Conservation (phyloP, 352 stramenopile species). For the Globisporangium orthogonon region DNA sequence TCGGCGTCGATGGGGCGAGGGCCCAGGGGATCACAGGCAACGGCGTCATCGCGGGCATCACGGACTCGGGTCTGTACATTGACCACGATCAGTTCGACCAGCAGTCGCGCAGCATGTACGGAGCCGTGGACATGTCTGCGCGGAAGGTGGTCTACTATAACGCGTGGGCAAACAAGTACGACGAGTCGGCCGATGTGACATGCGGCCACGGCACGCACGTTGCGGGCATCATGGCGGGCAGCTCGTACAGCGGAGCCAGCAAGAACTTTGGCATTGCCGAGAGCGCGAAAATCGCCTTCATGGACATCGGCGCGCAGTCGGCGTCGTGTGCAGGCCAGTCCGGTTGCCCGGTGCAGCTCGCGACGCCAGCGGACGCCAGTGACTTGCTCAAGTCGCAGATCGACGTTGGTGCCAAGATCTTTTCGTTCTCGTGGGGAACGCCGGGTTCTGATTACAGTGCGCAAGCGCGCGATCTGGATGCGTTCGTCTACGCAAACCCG, state of each 20-base stretch:
- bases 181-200: slow-evolving; percentile 57
- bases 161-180: slow-evolving; percentile 52
- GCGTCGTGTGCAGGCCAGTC: slow-evolving; percentile 34
- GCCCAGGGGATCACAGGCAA: slow-evolving; percentile 59
- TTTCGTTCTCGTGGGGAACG: slow-evolving; percentile 83
- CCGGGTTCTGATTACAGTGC: slow-evolving; percentile 69
- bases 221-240: slow-evolving; percentile 69
- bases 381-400: slow-evolving; percentile 70
- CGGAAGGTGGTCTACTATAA: slow-evolving; percentile 82
- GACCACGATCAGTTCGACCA: slow-evolving; percentile 84
- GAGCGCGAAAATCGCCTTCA: slow-evolving; percentile 84
- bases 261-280: slow-evolving; percentile 64
- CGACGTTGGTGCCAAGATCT: slow-evolving; percentile 61
- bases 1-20: slow-evolving; percentile 59
- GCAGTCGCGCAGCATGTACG: slow-evolving; percentile 41
- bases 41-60: slow-evolving; percentile 72
- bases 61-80: slow-evolving; percentile 74
- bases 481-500: slow-evolving; percentile 81
- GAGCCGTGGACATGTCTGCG: slow-evolving; percentile 25
- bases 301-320: slow-evolving; percentile 80
- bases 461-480: slow-evolving; percentile 71
- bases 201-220: slow-evolving; percentile 89
- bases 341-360: slow-evolving; percentile 47
- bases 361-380: slow-evolving; percentile 51
- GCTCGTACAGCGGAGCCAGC: slow-evolving; percentile 53